Base-by-base conservation (phyloP, 352 stramenopile species). In the Thraustochytrium sp. region DNA sequence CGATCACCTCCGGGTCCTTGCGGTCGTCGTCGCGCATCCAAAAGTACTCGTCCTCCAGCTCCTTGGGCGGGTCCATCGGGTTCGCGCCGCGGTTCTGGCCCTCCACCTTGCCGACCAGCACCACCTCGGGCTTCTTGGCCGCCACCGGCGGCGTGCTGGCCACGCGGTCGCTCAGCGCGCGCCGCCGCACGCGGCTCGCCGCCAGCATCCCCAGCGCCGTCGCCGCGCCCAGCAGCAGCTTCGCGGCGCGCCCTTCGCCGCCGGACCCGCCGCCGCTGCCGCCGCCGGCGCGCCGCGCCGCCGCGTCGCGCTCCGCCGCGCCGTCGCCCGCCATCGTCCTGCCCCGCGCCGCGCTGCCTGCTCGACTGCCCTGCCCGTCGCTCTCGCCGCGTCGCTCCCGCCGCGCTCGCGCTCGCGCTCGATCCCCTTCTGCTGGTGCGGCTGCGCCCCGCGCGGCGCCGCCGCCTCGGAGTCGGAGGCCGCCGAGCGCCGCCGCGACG, bases 1-100 rank as follows among this genome's bases (percentile, higher is more conserved):
- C 88, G 29, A 98, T 85, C 55, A 99, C 90, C 76, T 97, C 92
- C 65, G 92, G 84, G 82, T 96, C 94, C 72, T 94, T 94, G 85
- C 95, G 91, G 38, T 90, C 88, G 83, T 98, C 94, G 85, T 98
- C 95, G 40, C 94, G 92, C 62, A 97, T 90, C 93, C 97, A 98
- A 74, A 94, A 97, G 87, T 98, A 98, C 62, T 93, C 93, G 89
- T 98, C 94, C 29, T 94, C 90, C 61, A 98, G 87, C 65, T 93
- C 90, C 29, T 94, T 88, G 23, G 89, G 89, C 34, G 94, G 94
- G 82, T 95, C 92, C 87, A 98, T 94, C 40, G 96, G 91, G 76
- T 90, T 90, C 68, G 89, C 83, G 0, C 92, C 92, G 48, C 92
- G 91, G 85, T 94, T 95, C 85, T 94, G 89, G 38, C 40, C 36